Conservation (phyloP, 1,139 yeast genomes). For the Schizosaccharomyces versatilis region DNA sequence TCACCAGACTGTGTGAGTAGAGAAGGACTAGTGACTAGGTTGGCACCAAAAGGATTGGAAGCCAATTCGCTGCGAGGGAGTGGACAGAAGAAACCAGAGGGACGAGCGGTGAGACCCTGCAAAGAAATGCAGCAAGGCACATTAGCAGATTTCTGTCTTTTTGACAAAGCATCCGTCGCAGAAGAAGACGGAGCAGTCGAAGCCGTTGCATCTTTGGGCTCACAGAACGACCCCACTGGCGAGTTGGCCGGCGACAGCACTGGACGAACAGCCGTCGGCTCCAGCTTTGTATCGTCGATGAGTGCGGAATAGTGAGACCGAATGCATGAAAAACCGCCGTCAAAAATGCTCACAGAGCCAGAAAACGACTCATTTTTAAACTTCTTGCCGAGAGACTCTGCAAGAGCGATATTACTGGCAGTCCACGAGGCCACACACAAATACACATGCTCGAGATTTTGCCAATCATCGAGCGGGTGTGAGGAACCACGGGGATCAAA, state of each 20-base stretch:
- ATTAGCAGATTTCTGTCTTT: neutral
- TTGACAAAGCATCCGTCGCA: neutral
- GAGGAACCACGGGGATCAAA: no score
- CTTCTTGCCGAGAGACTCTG: neutral
- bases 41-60: neutral
- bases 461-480: conserved; percentile 14
- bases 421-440: neutral
- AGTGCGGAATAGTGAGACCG: neutral
- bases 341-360: neutral
- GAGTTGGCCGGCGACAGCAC: neutral
- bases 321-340: neutral
- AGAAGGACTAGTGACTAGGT: neutral
- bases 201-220: neutral
- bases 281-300: neutral
- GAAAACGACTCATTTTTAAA: neutral
- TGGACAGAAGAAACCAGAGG: neutral
- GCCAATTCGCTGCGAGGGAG: neutral
- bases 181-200: neutral
- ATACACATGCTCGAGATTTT: neutral
- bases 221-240: no score
- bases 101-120: neutral
- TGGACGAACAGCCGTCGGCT: neutral
- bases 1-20: neutral
- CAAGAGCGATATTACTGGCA: neutral
- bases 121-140: no score